These are phyloP conservation scores for Dalbergia cochinchinensis DNA, from an alignment of 306 rosid species.

Conservation along the genomic window DNA sequence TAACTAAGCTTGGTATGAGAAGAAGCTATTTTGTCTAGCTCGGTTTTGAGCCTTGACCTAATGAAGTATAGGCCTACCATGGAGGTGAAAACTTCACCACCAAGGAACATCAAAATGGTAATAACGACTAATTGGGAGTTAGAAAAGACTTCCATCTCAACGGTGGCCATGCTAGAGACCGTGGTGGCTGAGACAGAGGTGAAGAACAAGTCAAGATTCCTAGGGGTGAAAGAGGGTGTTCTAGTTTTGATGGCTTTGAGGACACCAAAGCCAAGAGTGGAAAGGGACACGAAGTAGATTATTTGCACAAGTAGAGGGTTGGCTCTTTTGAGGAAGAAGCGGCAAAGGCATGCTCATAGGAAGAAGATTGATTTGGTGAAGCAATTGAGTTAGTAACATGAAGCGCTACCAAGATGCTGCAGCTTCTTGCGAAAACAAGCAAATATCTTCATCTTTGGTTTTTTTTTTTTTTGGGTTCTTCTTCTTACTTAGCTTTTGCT, in stretches of 20 bases:
- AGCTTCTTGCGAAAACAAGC: conserved; percentile 26
- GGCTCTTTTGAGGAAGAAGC: conserved; percentile 33
- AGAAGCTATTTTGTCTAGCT: conserved; percentile 31
- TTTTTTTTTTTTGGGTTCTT: background rate
- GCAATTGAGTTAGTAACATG: conserved; percentile 8
- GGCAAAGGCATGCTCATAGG: conserved; percentile 26
- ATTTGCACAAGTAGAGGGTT: conserved; percentile 57
- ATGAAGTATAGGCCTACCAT: conserved; percentile 56
- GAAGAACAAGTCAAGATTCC: conserved; percentile 61
- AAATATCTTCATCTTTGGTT: background rate
- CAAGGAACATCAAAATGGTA: conserved; percentile 64
- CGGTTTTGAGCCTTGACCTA: conserved; percentile 50
- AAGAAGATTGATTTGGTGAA: conserved; percentile 31
- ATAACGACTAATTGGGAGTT: conserved; percentile 56
- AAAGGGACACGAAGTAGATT: conserved; percentile 54
- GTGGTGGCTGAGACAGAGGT: conserved; percentile 70
- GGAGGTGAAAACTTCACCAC: conserved; percentile 71
- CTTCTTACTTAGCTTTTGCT: no score
- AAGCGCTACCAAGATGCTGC: conserved; percentile 38
- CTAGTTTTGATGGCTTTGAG: conserved; percentile 46
- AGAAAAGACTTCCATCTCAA: conserved; percentile 74
- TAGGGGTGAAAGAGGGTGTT: conserved; percentile 18
- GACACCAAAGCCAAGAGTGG: conserved; percentile 52
- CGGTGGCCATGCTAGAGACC: conserved; percentile 72
- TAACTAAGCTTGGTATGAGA: conserved; percentile 23